A percentile compares a stretch with the other conserved stretches of the same genome.
These are phyloP conservation scores for Verbena officinalis DNA, from an alignment of 257 asterid genomes.

Conservation along the genomic window DNA sequence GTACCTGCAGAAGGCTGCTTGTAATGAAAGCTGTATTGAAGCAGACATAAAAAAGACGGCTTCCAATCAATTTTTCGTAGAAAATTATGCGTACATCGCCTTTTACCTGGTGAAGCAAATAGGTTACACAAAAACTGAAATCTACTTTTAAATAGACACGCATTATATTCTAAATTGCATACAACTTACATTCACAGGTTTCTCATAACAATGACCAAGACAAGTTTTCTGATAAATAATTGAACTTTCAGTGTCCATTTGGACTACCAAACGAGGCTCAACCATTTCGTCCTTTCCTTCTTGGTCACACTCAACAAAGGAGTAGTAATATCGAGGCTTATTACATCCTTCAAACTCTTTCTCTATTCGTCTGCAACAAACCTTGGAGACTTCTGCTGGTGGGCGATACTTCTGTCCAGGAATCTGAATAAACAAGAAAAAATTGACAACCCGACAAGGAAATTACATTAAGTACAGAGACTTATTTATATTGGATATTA, in stretches of 20 bases:
- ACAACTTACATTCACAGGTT: conserved; percentile 60
- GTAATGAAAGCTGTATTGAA: conserved; percentile 80
- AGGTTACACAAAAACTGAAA: not conserved
- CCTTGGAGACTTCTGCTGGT: conserved; percentile 60
- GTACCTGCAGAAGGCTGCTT: conserved; percentile 70
- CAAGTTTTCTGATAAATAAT: conserved; percentile 68
- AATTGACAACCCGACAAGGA: too few species aligned
- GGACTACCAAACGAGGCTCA: conserved; percentile 69
- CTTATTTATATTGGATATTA: too few species aligned
- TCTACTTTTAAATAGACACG: not conserved
- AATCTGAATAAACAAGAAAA: conserved; percentile 38
- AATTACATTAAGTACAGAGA: too few species aligned
- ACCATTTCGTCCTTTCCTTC: conserved; percentile 42
- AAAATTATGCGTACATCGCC: conserved; percentile 77
- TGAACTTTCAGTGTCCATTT: conserved; percentile 86
- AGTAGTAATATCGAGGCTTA: conserved; percentile 61
- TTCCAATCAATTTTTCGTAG: conserved; percentile 73
- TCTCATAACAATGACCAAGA: conserved; percentile 63
- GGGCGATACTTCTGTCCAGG: conserved; percentile 64
- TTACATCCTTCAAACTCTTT: conserved; percentile 44
- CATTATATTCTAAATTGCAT: not conserved
- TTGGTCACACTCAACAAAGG: conserved; percentile 49
- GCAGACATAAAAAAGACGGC: conserved; percentile 76
- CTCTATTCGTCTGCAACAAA: conserved; percentile 60
- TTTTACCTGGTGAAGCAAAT: conserved; percentile 40